phyloP scores from a whole-genome alignment of 2,329 filamentous ascomycete genomes.

The Pseudogymnoascus sp. region DNA sequence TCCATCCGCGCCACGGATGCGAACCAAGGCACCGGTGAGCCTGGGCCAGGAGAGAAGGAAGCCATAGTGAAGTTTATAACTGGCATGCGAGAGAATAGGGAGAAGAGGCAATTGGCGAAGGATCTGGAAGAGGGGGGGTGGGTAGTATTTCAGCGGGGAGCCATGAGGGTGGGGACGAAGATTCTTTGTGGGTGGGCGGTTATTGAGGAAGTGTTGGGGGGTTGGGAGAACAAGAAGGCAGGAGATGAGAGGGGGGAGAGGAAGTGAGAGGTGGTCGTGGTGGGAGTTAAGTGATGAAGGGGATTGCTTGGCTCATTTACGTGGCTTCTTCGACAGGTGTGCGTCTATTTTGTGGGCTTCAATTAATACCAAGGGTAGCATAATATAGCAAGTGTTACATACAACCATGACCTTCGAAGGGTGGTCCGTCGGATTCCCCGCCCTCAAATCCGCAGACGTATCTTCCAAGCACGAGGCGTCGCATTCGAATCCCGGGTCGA shows the following conservation, averaged over 20 bases:
- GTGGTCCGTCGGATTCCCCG: constrained; percentile 62
- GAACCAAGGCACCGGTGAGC: neutral
- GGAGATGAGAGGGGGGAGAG: neutral
- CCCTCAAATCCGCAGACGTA: constrained; percentile 39
- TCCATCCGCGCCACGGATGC: neutral
- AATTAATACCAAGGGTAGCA: neutral
- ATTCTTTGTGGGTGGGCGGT: neutral
- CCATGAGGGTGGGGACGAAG: neutral
- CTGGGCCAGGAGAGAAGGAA: neutral
- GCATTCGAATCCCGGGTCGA: constrained; percentile 18
- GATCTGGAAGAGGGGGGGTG: neutral
- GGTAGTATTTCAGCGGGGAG: neutral
- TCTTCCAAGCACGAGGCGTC: constrained; percentile 33
- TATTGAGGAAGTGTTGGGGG: neutral
- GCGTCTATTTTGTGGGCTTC: neutral
- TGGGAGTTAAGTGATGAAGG: neutral
- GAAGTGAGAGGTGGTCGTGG: neutral
- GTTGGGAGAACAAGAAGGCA: neutral
- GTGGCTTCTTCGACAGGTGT: neutral
- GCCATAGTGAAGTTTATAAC: neutral
- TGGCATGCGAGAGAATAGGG: neutral
- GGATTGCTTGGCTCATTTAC: neutral
- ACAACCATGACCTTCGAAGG: constrained; percentile 55
- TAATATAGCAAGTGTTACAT: neutral
- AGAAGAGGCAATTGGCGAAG: neutral